Base-by-base conservation (phyloP, 2,329 filamentous ascomycete genomes). In the Neopestalotiopsis clavispora region DNA sequence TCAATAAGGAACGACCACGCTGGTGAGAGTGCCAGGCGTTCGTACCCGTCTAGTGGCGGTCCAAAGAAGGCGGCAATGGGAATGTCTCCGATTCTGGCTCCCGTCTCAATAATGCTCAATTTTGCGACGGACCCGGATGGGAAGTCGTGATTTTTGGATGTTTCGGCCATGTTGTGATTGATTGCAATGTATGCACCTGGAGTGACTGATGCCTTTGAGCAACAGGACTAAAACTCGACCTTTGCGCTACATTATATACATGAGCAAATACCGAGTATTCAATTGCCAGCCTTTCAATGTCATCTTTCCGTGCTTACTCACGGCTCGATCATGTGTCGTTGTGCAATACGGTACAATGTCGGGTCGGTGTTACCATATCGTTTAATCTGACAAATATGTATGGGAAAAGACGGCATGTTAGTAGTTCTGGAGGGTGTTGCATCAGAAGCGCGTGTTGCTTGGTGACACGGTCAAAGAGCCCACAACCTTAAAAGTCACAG, bases 1-100 rank as follows among this genome's bases (percentile, higher is more conserved):
- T 76, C 73, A 4, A 76, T 57, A 0, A 77, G 67, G 32, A 77
- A 74, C 1, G 71, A 75, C 70, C 70, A 74, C 3, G 58, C n/a
- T 4, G 58, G 34, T 2, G 17, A 9, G 52, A 10, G 4, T 3
- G 62, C 30, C 58, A 69, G 28, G 5, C 4, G 4, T 1, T 69
- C 68, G 40, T 68, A 65, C 3, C 66, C 68, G 30, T 65, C 66
- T 1, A 62, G n/a, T 10, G 45, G 45, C 9, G 45, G 45, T 2
- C 45, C 45, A 23, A 52, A 52, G 4, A 52, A 52, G 17, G 45
- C 9, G 7, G 45, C n/a, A 20, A 52, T 20, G 7, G 45, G 45
- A 20, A 52, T 20, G 4, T 20, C 17, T 52, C 17, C 20, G 17
- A 52, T 52, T 4, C n/a, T 17, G 6, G 45, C 45, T 2, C 17